Base-by-base conservation (phyloP, 179 eudicot species). In the Beta corolliflora region DNA sequence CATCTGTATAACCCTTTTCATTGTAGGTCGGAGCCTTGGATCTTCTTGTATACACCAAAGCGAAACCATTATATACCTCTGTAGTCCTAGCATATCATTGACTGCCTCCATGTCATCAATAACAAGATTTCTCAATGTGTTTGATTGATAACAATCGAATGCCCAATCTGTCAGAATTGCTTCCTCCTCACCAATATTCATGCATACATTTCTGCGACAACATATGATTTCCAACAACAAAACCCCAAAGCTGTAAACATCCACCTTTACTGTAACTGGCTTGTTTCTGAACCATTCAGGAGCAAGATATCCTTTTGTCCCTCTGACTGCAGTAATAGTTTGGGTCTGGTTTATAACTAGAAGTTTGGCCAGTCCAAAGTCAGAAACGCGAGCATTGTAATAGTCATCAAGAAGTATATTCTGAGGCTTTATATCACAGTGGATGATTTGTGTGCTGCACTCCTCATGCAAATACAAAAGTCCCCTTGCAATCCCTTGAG, bases 271-370 rank as follows among this genome's bases (percentile, higher is more conserved):
- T 0, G 91, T 80, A 16, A 87, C 68, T 1, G 90, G 92, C 55
- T 69, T 80, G 81, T 87, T 90, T 82, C 79, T 85, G 79, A 90
- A 88, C 91, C 91, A 90, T 71, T 90, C 93, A 9, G 91, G 89
- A 16, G 91, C 91, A 31, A 90, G 79, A 19, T 90, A 90, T 50
- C 91, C 91, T 80, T 82, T 86, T 11, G 93, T 90, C 25, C 89
- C 91, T 79, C 90, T 79, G 15, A 87, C 54, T 2, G 52, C 85
- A 0, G 91, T 89, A 11, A 63, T 73, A 23, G 91, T 89, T 13
- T 83, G 83, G n/a, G 50, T 85, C 29, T 89, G 89, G 45, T 84
- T 77, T 16, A 84, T 10, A 25, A 46, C 79, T 84, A 89, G 21
- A n/a, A 84, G 87, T 85, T 89, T 89, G 18, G 90, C 89, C 71